Conservation (phyloP, 495 filamentous ascomycete genomes). For the Aspergillus hancockii region DNA sequence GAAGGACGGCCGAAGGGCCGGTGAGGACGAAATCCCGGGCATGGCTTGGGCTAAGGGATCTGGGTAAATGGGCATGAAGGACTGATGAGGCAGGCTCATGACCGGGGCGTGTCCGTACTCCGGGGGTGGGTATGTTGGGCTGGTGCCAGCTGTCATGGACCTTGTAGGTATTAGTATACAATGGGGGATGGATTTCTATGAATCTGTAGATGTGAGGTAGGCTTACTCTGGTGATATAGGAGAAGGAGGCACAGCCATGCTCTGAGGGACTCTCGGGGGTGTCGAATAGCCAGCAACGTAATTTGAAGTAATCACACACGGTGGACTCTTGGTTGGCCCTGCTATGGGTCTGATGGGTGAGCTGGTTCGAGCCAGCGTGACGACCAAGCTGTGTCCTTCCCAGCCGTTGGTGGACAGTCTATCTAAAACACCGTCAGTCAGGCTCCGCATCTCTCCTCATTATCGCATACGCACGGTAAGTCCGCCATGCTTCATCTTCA, state of each 20-base stretch:
- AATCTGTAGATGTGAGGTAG: not conserved
- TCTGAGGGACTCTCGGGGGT: conserved; percentile 33
- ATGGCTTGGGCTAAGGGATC: conserved; percentile 29
- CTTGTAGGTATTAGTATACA: conserved; percentile 19
- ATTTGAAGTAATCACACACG: conserved; percentile 27
- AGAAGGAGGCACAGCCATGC: conserved; percentile 35
- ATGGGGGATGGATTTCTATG: not conserved
- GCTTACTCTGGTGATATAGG: conserved; percentile 44
- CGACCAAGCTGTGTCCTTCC: conserved; percentile 48
- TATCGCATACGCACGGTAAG: conserved; percentile 38
- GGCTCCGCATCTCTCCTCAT: not conserved
- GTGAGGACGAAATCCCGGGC: conserved; percentile 34
- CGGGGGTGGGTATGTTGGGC: conserved; percentile 28
- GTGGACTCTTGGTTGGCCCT: conserved; percentile 45
- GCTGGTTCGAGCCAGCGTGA: conserved; percentile 46
- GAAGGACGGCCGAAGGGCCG: conserved; percentile 31
- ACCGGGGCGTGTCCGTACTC: conserved; percentile 32
- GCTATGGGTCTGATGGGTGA: conserved; percentile 46
- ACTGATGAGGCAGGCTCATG: conserved; percentile 28
- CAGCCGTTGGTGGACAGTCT: conserved; percentile 46
- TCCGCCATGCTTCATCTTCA: conserved; percentile 50
- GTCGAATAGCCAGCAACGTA: conserved; percentile 40
- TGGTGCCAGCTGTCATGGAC: conserved; percentile 25
- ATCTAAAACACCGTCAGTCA: conserved; percentile 24
- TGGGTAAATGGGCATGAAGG: conserved; percentile 36